These are phyloP conservation scores for Saccharomyces hybrid DNA, from an alignment of 1,139 yeast species.

Conservation along the genomic window DNA sequence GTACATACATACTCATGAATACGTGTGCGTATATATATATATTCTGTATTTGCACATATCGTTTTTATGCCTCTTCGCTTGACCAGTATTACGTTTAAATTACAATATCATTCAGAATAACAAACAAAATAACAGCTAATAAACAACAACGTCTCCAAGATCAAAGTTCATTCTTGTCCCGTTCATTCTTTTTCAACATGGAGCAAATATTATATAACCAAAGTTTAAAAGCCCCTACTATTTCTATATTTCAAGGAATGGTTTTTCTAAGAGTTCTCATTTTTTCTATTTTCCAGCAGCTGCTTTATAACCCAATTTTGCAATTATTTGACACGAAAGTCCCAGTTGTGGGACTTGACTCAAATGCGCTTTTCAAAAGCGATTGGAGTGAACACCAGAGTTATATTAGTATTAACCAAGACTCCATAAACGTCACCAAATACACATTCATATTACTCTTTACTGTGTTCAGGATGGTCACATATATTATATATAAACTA, in stretches of 20 bases:
- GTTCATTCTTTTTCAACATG: background rate
- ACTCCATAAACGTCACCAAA: background rate
- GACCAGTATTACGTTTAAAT: background rate
- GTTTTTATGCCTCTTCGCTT: background rate
- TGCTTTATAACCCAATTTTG: background rate
- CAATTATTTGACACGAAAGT: background rate
- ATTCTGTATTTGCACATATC: background rate
- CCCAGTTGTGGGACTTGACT: background rate
- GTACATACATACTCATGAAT: background rate
- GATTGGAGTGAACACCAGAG: background rate
- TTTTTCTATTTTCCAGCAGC: background rate
- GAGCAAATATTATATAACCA: background rate
- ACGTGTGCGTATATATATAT: no score
- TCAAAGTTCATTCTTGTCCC: background rate
- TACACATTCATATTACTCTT: background rate
- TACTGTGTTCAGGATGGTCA: background rate
- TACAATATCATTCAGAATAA: background rate
- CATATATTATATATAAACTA: background rate
- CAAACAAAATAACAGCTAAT: background rate
- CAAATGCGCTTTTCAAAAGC: background rate
- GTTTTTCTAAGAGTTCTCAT: background rate
- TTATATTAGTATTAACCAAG: background rate
- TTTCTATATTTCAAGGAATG: background rate
- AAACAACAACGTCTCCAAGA: background rate
- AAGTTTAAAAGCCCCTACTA: background rate